Conservation (phyloP, 352 stramenopile species). For the Peronospora farinosa region DNA sequence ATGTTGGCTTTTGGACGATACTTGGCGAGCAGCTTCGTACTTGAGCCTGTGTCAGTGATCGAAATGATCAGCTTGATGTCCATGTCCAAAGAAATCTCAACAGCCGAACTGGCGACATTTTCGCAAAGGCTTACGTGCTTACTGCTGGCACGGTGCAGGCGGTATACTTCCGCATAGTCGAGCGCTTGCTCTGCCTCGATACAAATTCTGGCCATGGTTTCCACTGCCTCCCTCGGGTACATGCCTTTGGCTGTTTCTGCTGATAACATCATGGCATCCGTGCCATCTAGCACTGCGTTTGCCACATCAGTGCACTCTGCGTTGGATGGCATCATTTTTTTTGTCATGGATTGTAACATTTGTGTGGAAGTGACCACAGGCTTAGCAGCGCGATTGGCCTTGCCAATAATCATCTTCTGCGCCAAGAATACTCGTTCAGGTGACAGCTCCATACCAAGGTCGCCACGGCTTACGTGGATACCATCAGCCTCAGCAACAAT, state of each 20-base stretch:
- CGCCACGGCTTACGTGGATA: slow-evolving; percentile 98
- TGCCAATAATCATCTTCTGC: slow-evolving; percentile 99
- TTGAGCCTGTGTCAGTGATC: slow-evolving; percentile 93
- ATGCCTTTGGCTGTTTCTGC: slow-evolving; percentile 98
- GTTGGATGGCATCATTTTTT: slow-evolving; percentile 94
- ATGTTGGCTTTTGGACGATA: slow-evolving; percentile 89
- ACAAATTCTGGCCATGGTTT: slow-evolving; percentile 92
- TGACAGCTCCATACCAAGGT: slow-evolving; percentile 98
- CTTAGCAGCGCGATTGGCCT: slow-evolving; percentile 94
- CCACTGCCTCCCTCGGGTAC: slow-evolving; percentile 92
- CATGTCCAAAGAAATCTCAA: slow-evolving; percentile 96
- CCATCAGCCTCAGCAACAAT: slow-evolving; percentile 97
- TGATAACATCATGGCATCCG: slow-evolving; percentile 98
- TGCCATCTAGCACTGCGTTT: slow-evolving; percentile 98
- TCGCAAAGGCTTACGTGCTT: slow-evolving; percentile 78
- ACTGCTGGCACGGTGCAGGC: slow-evolving; percentile 39
- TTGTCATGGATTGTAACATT: slow-evolving; percentile 99
- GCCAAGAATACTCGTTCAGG: slow-evolving; percentile 97
- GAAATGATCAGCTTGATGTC: slow-evolving; percentile 95
- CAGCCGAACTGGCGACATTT: slow-evolving; percentile 93
- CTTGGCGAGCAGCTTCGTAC: slow-evolving; percentile 93
- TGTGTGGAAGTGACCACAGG: slow-evolving; percentile 96
- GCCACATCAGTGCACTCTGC: slow-evolving; percentile 99
- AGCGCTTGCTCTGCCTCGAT: slow-evolving; percentile 85
- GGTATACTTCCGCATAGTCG: slow-evolving; percentile 71